Evolutionary conservation across 768 basidiomycete genomes (phyloP).

Genomic region (Tremella mesenterica): DNA sequence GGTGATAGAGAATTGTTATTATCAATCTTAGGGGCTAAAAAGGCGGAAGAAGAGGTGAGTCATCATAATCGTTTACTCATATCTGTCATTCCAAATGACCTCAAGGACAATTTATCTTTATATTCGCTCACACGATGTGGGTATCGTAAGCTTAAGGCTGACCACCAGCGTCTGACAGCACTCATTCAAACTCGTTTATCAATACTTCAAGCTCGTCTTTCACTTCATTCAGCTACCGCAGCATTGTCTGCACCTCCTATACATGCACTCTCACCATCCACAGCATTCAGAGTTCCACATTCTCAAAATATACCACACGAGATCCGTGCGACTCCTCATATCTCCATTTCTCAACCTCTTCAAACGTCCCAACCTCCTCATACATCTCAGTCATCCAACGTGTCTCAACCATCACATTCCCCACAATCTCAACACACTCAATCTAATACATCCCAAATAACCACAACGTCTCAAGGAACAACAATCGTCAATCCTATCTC

Average conservation of each 20-base stretch:
- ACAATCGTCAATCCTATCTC: no score
- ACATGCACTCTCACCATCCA: neutral
- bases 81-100: no score
- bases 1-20: conserved; percentile 87
- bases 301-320: neutral
- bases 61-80: neutral
- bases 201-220: conserved; percentile 40
- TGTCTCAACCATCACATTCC: neutral
- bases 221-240: conserved; percentile 31
- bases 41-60: conserved; percentile 81
- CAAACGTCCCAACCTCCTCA: neutral
- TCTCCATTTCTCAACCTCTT: conserved; percentile 3
- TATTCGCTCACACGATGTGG: no score
- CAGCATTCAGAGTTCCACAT: neutral
- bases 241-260: conserved; percentile 1
- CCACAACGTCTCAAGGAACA: no score
- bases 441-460: no score
- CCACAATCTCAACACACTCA: neutral
- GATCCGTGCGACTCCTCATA: neutral
- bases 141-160: no score
- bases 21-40: conserved; percentile 83
- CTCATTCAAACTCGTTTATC: conserved; percentile 41
- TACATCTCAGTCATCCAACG: neutral
- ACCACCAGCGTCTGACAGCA: conserved; percentile 33
- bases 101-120: no score